Conservation (phyloP, 1,284 basidiomycete genomes). For the Boletellus deceptivus region DNA sequence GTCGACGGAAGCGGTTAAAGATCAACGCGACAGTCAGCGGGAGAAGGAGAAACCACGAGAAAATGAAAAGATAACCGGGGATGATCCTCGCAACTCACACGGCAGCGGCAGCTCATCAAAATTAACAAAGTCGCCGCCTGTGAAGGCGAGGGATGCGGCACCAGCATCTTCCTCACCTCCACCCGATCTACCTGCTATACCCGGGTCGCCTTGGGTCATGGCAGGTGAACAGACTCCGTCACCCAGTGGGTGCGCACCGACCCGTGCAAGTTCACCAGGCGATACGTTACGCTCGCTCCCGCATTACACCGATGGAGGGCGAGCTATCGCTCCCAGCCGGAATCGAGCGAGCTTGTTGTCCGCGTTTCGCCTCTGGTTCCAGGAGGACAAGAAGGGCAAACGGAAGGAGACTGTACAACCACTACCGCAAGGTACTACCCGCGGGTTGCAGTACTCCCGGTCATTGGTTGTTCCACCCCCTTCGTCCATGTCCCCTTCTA, state of each 20-base stretch:
- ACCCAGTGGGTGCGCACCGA: slow-evolving; percentile 37
- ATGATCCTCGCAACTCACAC: slow-evolving; percentile 63
- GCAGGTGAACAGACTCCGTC: slow-evolving; percentile 46
- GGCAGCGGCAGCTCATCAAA: slow-evolving; percentile 55
- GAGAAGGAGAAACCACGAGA: slow-evolving; percentile 42
- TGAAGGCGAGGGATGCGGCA: slow-evolving; percentile 51
- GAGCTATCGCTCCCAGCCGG: slow-evolving; percentile 38
- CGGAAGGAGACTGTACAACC: slow-evolving; percentile 46
- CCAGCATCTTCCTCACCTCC: slow-evolving; percentile 38
- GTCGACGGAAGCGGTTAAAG: slow-evolving; percentile 66
- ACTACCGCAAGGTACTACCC: slow-evolving; percentile 30
- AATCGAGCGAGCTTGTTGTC: slow-evolving; percentile 70
- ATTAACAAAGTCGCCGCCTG: slow-evolving; percentile 66
- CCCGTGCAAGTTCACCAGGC: slow-evolving; percentile 53
- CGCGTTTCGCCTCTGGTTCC: slow-evolving; percentile 76
- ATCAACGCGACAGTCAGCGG: slow-evolving; percentile 49
- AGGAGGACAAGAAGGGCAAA: slow-evolving; percentile 78
- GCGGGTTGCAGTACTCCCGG: slow-evolving; percentile 26
- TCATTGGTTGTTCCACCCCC: slow-evolving; percentile 19
- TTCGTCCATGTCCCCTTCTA: slow-evolving; percentile 24
- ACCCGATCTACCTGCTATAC: slow-evolving; percentile 46
- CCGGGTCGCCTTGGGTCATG: slow-evolving; percentile 72
- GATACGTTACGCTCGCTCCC: slow-evolving; percentile 55
- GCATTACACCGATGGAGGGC: slow-evolving; percentile 43
- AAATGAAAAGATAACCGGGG: slow-evolving; percentile 44